phyloP scores from a whole-genome alignment of 2,329 filamentous ascomycete species.

The Exophiala calicioides region DNA sequence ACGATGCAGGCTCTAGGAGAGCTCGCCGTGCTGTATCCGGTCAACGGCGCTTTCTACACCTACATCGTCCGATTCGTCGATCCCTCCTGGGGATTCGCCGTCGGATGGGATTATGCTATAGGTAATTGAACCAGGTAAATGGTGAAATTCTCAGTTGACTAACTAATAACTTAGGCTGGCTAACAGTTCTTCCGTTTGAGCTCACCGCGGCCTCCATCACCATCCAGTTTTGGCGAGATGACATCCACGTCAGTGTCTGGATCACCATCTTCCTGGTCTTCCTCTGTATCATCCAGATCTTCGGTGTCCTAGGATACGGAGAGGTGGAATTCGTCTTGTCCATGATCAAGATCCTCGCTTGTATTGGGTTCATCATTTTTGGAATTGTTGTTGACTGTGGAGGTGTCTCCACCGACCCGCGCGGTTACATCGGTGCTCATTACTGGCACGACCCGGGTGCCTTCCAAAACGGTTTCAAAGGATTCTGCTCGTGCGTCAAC shows the following conservation, averaged over 20 bases:
- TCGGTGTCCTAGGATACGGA: conserved; percentile 79
- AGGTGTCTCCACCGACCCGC: too few species aligned
- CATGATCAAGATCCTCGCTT: conserved; percentile 74
- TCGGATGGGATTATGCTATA: conserved; percentile 43
- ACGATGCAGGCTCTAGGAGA: conserved; percentile 62
- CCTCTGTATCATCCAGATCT: conserved; percentile 75
- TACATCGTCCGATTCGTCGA: conserved; percentile 66
- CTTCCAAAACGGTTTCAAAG: conserved; percentile 49
- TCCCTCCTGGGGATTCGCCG: conserved; percentile 46
- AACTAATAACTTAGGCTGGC: too few species aligned
- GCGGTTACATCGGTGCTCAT: too few species aligned
- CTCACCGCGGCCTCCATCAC: conserved; percentile 28
- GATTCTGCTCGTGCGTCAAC: background rate
- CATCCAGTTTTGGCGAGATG: conserved; percentile 28
- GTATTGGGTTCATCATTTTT: conserved; percentile 82
- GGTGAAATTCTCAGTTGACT: too few species aligned
- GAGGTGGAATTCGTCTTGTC: conserved; percentile 82
- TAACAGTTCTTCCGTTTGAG: conserved; percentile 29
- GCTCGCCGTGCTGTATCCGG: conserved; percentile 77
- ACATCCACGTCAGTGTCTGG: conserved; percentile 38
- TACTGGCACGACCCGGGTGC: too few species aligned
- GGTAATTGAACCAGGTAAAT: too few species aligned
- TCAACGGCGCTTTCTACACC: conserved; percentile 69
- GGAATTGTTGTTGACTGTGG: too few species aligned
- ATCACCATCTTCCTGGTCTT: conserved; percentile 72